Base-by-base conservation (phyloP, 2,329 filamentous ascomycete species). In the Apiospora phragmitis region DNA sequence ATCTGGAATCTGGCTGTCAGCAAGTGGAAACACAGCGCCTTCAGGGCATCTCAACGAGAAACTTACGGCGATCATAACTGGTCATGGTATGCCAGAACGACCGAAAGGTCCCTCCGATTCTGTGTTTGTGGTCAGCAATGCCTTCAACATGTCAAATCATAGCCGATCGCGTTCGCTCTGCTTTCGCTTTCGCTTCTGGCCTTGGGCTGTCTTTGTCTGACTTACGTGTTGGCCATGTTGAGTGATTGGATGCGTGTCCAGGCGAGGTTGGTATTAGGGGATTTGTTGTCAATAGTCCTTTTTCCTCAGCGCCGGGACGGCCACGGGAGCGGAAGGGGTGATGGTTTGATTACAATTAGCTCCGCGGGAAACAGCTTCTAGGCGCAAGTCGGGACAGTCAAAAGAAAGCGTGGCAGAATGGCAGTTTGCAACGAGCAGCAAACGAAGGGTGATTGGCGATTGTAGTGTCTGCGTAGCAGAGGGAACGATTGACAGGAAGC, bases 31-130 rank as follows among this genome's bases (percentile, higher is more conserved):
- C 14, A 26, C 5, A 16, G 38, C n/a, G 14, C 3, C n/a, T 67
- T 12, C 11, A 29, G 14, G 24, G 26, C 21, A 18, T 26, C 7
- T 29, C 18, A 14, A 18, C 81, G 35, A 66, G 45, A 72, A 68
- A 84, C 89, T 79, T 83, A 92, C 90, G 90, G 83, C 90, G 84
- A 81, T 92, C 90, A 84, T 92, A 86, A 76, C 89, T 92, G 82
- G 90, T 92, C 89, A 92, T 96, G 76, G 93, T 90, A 87, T 98
- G 96, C 96, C 96, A 99, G 85, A 99, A 95, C 73, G 93, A 93
- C 83, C 93, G 93, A 83, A 96, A 93, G 83, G 92, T 90, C 77
- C 88, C 88, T 77, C 90, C 88, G 79, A 95, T 82, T 78, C 92
- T 92, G 75, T 55, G 75, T 26, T 9, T 12, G 62, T 49, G 29